Percentiles rank a stretch among this genome's conserved stretches.
Conservation (phyloP, 306 rosid genomes). For the Dalbergia cultrata region DNA sequence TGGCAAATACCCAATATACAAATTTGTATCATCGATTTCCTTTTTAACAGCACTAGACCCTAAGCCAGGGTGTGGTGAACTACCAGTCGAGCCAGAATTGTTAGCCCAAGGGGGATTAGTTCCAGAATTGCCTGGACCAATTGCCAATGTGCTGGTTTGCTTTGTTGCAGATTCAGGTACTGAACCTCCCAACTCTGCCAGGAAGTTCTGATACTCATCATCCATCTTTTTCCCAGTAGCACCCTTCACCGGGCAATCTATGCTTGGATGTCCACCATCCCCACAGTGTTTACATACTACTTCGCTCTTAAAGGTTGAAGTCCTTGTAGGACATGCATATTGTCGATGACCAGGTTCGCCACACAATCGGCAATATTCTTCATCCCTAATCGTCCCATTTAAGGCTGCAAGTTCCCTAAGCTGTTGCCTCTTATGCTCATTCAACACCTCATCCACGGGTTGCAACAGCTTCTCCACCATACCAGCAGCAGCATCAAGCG, state of each 20-base stretch:
- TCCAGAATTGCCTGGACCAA: constrained; percentile 79
- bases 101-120: constrained; percentile 96
- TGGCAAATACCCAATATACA: constrained; percentile 96
- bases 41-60: constrained; percentile 77
- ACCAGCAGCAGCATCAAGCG: constrained; percentile 96
- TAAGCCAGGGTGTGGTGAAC: constrained; percentile 69
- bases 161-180: constrained; percentile 71
- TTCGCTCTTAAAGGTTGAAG: constrained; percentile 89
- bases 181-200: constrained; percentile 87
- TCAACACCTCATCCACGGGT: constrained; percentile 97
- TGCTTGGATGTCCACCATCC: constrained; percentile 98
- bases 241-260: constrained; percentile 98
- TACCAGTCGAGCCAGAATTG: constrained; percentile 56
- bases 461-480: constrained; percentile 99
- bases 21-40: constrained; percentile 92
- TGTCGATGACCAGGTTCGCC: constrained; percentile 99
- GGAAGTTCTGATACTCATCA: constrained; percentile 90
- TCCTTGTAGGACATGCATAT: constrained; percentile 90
- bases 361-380: constrained; percentile 92
- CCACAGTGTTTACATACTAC: constrained; percentile 97
- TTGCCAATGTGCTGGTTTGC: constrained; percentile 56
- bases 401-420: constrained; percentile 96
- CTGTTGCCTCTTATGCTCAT: constrained; percentile 98
- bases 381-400: constrained; percentile 98
- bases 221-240: constrained; percentile 75